Percentiles rank a stretch among this genome's conserved stretches.
Evolutionary conservation across 75 land plant genomes (phyloP).

Genomic region (Sequoia sempervirens): DNA sequence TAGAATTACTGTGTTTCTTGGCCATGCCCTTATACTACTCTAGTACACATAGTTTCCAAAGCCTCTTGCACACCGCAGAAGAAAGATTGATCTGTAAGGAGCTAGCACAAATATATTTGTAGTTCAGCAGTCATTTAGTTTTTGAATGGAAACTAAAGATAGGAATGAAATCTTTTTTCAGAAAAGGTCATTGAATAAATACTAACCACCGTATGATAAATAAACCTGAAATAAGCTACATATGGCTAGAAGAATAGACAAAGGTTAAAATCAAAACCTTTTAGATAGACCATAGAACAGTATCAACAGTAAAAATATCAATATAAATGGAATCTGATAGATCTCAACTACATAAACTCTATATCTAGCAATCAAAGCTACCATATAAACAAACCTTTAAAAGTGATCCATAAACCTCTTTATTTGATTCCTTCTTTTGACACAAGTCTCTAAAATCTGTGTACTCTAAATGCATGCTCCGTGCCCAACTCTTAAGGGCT

Average conservation of each 20-base stretch:
- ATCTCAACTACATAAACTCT: neutral
- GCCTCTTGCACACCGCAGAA: too few species aligned
- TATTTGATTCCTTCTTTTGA: conserved; percentile 36
- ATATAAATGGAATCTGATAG: neutral
- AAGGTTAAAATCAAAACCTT: neutral
- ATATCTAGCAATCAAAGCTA: neutral
- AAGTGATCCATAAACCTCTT: conserved; percentile 54
- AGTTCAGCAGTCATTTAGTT: too few species aligned
- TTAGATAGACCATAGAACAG: neutral
- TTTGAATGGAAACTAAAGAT: neutral
- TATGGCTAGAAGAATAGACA: neutral
- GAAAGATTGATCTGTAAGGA: too few species aligned
- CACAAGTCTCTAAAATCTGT: conserved; percentile 57
- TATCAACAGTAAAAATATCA: neutral
- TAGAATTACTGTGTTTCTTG: too few species aligned
- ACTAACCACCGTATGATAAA: neutral
- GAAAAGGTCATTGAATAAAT: neutral
- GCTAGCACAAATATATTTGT: too few species aligned
- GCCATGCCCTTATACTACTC: too few species aligned
- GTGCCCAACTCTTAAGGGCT: conserved; percentile 70
- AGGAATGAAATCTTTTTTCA: neutral
- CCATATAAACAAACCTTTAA: conserved; percentile 38
- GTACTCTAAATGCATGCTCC: conserved; percentile 43
- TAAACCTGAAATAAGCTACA: neutral
- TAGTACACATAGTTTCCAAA: too few species aligned